Evolutionary conservation across 345 rosid species (phyloP).

Genomic region (Brassica rapa): DNA sequence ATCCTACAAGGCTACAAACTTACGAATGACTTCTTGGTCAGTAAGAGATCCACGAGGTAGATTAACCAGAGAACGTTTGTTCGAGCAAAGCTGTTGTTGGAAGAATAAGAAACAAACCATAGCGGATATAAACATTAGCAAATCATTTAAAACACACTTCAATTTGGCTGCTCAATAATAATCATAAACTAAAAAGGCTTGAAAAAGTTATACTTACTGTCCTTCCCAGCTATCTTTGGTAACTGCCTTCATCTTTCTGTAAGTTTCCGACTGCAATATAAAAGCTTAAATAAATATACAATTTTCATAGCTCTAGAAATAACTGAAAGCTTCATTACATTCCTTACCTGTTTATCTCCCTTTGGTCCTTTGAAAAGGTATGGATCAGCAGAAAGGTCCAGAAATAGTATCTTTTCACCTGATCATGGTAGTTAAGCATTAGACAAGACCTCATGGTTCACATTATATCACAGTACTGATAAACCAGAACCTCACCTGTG

Average conservation of each 20-base stretch:
- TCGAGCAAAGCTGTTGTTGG: constrained; percentile 67
- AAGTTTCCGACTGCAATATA: constrained; percentile 79
- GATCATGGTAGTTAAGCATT: constrained; percentile 13
- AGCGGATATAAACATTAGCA: not conserved
- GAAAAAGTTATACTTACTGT: constrained; percentile 49
- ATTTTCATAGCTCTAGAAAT: not conserved
- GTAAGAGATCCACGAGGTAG: constrained; percentile 80
- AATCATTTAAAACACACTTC: constrained; percentile 12
- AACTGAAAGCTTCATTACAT: not conserved
- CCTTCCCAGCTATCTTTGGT: constrained; percentile 89
- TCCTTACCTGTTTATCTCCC: constrained; percentile 85
- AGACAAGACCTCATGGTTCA: not conserved
- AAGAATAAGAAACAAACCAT: constrained; percentile 29
- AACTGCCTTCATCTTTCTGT: constrained; percentile 76
- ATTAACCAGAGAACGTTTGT: constrained; percentile 90
- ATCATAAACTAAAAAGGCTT: too few species aligned
- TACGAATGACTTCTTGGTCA: constrained; percentile 84
- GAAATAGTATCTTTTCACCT: constrained; percentile 84
- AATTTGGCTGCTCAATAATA: too few species aligned
- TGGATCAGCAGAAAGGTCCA: constrained; percentile 88
- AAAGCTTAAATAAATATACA: constrained; percentile 10
- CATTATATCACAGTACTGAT: not conserved
- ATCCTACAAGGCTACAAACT: constrained; percentile 50
- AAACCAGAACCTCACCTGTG: constrained; percentile 55
- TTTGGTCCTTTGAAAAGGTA: constrained; percentile 84